These are phyloP conservation scores for Cladosporium colombiae DNA, from an alignment of 2,329 filamentous ascomycete species.

Conservation along the genomic window DNA sequence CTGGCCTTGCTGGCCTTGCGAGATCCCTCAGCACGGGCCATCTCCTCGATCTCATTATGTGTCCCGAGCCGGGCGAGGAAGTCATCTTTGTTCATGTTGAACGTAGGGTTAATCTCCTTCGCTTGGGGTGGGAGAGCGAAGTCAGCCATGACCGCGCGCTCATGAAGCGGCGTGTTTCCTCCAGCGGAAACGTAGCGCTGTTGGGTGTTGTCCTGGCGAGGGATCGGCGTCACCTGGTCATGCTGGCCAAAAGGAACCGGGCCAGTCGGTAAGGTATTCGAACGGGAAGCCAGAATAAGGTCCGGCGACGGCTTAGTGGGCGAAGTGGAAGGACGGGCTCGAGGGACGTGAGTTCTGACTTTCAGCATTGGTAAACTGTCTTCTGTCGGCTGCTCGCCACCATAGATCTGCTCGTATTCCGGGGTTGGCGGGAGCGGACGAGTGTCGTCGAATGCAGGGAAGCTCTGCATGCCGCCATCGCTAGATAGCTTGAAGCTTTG, in stretches of 20 bases:
- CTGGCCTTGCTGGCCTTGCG: not conserved
- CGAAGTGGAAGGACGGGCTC: not conserved
- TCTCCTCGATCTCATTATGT: not conserved
- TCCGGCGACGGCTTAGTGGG: not conserved
- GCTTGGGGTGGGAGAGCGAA: not conserved
- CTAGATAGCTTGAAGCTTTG: not conserved
- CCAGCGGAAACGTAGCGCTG: conserved; percentile 36
- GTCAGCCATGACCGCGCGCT: conserved; percentile 28
- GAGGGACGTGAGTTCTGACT: not conserved
- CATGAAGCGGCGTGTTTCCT: conserved; percentile 27
- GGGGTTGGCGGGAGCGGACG: not conserved
- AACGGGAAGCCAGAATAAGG: not conserved
- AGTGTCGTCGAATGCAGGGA: conserved; percentile 9
- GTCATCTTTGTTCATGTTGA: conserved; percentile 4
- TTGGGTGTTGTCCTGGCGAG: conserved; percentile 21
- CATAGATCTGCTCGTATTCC: not conserved
- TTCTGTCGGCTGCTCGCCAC: not conserved
- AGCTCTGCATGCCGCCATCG: not conserved
- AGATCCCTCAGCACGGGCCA: not conserved
- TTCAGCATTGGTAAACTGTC: not conserved
- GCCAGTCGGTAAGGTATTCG: conserved; percentile 1
- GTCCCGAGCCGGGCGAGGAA: too few relatives aligned
- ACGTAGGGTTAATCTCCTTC: not conserved
- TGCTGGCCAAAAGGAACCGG: not conserved
- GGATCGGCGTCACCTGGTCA: conserved; percentile 16